Percentiles rank a stretch among this genome's conserved stretches.
Evolutionary conservation across 495 filamentous ascomycete species (phyloP).

Genomic region (Podospora pseudopauciseta): DNA sequence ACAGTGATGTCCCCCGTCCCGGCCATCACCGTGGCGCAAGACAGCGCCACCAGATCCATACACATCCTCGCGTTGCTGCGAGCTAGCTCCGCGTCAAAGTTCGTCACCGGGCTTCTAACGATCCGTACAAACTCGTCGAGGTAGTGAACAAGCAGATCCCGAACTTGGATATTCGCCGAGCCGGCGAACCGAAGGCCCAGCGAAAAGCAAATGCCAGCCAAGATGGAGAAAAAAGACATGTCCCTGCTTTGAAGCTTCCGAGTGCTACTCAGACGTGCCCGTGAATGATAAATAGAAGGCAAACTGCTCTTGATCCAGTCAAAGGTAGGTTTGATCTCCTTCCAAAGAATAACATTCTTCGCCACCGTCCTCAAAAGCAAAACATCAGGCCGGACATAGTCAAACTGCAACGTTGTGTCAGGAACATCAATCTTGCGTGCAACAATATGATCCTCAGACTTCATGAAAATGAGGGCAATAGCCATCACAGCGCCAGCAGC

Average conservation of each 20-base stretch:
- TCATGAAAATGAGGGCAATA: slow-evolving; percentile 95
- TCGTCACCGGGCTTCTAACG: slow-evolving; percentile 59
- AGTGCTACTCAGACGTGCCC: slow-evolving; percentile 51
- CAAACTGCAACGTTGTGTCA: slow-evolving; percentile 82
- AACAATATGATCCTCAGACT: slow-evolving; percentile 82
- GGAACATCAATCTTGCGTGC: slow-evolving; percentile 92
- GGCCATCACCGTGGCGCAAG: slow-evolving; percentile 87
- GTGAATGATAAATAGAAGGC: slow-evolving; percentile 60
- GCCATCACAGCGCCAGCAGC: slow-evolving; percentile 87
- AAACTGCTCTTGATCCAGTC: slow-evolving; percentile 73
- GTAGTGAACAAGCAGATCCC: slow-evolving; percentile 78
- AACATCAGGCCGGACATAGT: slow-evolving; percentile 90
- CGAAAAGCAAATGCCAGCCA: slow-evolving; percentile 82
- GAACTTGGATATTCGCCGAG: slow-evolving; percentile 64
- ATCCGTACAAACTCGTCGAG: slow-evolving; percentile 84
- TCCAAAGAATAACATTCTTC: slow-evolving; percentile 93
- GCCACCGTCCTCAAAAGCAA: slow-evolving; percentile 86
- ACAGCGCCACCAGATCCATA: slow-evolving; percentile 77
- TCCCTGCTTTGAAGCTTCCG: slow-evolving; percentile 65
- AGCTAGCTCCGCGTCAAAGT: slow-evolving; percentile 78
- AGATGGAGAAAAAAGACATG: slow-evolving; percentile 88
- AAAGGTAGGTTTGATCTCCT: slow-evolving; percentile 63
- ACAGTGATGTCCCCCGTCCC: slow-evolving; percentile 86
- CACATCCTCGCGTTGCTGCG: slow-evolving; percentile 82
- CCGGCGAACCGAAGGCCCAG: slow-evolving; percentile 84